Evolutionary conservation across 345 rosid genomes (phyloP), one percentile per base, ranked within the genome.

Genomic region (Odontarrhena argentea): DNA sequence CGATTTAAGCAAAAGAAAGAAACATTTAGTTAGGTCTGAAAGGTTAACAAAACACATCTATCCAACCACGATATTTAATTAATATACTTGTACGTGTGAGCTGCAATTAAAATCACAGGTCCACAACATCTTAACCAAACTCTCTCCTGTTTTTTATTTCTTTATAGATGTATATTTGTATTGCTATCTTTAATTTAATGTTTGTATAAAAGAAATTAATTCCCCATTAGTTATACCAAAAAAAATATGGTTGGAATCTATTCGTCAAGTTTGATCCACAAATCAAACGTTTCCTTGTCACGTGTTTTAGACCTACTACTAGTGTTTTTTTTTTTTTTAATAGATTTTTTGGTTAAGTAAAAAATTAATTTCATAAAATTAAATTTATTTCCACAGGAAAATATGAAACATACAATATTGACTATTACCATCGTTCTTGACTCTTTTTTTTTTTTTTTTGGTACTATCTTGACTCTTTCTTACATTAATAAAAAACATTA

Each of bases 11-110:
- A 72, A 66, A 73, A 43, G 9, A 51, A 73, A 35, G 6, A 51
- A 73, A 52, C 67, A 65, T 51, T 53, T 73, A 37, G 68, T 73
- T 73, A 60, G 77, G 63, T 67, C 68, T 73, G 68, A 67, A 73
- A 45, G 73, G 68, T 53, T 67, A 73, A 59, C 73, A 53, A 66
- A 66, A 52, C 68, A 66, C 52, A 12, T 30, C 63, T 30, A 59
- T 30, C 63, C 38, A 59, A 9, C 50, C 28, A 54, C 50, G 37
- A 54, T 47, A 30, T 18, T 61, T 71, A 38, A 48, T 48, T 36
- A 54, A 30, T 43, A 28, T 48, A 63, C 35, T 63, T 57, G 32
- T 49, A 55, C 58, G 65, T 65, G 66, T 65, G 66, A 65, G 55
- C 44, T 57, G 66, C 54, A 72, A 72, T 72, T 72, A 72, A 18